Base-by-base conservation (phyloP, 805 yeast genomes). In the Yamadazyma insecticola region DNA sequence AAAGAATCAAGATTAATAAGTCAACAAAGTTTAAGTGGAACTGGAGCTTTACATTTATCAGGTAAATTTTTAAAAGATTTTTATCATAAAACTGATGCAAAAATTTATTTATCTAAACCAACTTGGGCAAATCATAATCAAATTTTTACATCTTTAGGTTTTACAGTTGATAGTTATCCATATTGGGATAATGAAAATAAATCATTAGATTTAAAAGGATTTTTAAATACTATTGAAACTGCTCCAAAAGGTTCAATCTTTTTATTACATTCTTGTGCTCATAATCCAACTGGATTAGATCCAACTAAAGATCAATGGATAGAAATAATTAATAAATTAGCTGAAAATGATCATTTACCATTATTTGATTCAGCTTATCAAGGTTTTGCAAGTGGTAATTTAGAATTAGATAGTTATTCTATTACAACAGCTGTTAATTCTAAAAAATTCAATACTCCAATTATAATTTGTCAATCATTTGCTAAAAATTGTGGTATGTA, bases 121-220 rank as follows among this genome's bases (percentile, higher is more conserved):
- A 88, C 97, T n/a, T 90, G 98, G 98, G 95, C 92, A 32, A 92
- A 92, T 67, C 98, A 90, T 64, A 70, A 72, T 55, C 88, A 81
- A 55, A 84, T 90, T 44, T 92, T 89, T 56, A 68, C 73, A 44
- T 63, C 73, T 32, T 67, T 76, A 39, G 96, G 94, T 4, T 67
- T 85, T 32, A 63, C 70, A 43, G 79, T 81, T 23, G 76, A 67
- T 22, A 58, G 67, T 12, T 90, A 92, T 55, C 88, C 96, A 15
- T 90, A 92, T 70, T 92, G 95, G 89, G 74, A 90, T 51, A 65
- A 70, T 33, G 68, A 64, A 13, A 74, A 80, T 35, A 85, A 85
- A 60, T 63, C 79, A 3, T 70, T 90, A 45, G 82, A 85, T 53
- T 57, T 89, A 37, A 66, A 72, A 6, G 95, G 88, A 1, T 77